A percentile compares a stretch with the other conserved stretches of the same genome.
phyloP scores from a whole-genome alignment of 495 filamentous ascomycete species.

The Hypoxylon crocopeplum region DNA sequence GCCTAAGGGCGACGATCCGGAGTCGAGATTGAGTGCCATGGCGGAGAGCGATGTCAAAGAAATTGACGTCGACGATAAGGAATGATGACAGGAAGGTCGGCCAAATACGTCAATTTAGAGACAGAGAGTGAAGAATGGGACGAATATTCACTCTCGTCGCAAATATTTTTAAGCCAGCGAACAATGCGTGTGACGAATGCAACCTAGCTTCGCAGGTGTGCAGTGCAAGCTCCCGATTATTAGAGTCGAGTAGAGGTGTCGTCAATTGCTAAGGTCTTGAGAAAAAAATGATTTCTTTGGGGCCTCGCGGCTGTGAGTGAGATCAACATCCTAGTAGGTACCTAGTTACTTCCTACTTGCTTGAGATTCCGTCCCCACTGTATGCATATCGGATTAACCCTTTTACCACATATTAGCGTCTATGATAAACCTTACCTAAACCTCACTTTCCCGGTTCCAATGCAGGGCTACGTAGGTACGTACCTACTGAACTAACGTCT shows the following conservation, averaged over 20 bases:
- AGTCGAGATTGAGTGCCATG: slow-evolving; percentile 51
- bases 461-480: background rate
- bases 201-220: slow-evolving; percentile 13
- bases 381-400: slow-evolving; percentile 27
- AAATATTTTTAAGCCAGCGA: background rate
- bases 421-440: slow-evolving; percentile 1
- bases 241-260: slow-evolving; percentile 14
- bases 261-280: slow-evolving; percentile 17
- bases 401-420: slow-evolving; percentile 13
- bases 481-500: background rate
- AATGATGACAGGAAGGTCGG: slow-evolving; percentile 16
- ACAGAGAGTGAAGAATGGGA: background rate
- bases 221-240: slow-evolving; percentile 24
- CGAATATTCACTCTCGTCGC: background rate
- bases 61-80: slow-evolving; percentile 15
- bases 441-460: no score
- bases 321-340: slow-evolving; percentile 37
- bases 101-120: background rate
- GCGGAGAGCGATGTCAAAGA: slow-evolving; percentile 34
- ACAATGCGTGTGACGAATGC: background rate
- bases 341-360: background rate
- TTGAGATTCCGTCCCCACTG: slow-evolving; percentile 21
- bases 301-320: slow-evolving; percentile 19
- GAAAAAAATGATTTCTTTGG: slow-evolving; percentile 37
- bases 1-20: slow-evolving; percentile 62